phyloP scores from a whole-genome alignment of 306 rosid species.

The Elaeagnus macrophylla region DNA sequence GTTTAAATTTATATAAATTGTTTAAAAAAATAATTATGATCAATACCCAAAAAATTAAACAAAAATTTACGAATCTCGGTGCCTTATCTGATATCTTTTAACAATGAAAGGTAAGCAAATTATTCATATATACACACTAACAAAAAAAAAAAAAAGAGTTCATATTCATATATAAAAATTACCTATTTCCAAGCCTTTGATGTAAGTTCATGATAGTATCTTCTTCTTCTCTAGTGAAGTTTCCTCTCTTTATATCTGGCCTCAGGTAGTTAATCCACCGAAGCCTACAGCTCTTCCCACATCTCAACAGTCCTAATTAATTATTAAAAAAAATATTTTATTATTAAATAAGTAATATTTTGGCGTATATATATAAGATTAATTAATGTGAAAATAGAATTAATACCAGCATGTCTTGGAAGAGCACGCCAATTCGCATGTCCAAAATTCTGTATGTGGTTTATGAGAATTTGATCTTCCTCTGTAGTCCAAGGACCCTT shows the following conservation, averaged over 20 bases:
- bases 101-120: no score
- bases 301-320: slow-evolving; percentile 57
- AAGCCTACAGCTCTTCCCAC: slow-evolving; percentile 93
- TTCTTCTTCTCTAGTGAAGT: slow-evolving; percentile 77
- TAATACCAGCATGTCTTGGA: slow-evolving; percentile 79
- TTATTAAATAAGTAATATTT: no score
- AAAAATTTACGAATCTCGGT: no score
- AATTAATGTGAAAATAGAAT: no score
- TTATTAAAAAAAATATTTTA: not conserved
- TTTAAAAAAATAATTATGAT: no score
- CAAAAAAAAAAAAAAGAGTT: no score
- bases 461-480: slow-evolving; percentile 63
- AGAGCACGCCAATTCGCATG: slow-evolving; percentile 97
- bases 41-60: no score
- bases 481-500: slow-evolving; percentile 91
- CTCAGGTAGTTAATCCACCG: slow-evolving; percentile 78
- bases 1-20: no score
- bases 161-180: no score
- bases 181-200: slow-evolving; percentile 78
- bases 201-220: slow-evolving; percentile 62
- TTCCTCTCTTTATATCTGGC: slow-evolving; percentile 96
- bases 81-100: no score
- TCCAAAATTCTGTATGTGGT: slow-evolving; percentile 54
- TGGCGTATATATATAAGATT: no score
- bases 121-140: no score